Percentiles rank a stretch among this genome's conserved stretches.
phyloP scores from a whole-genome alignment of 768 basidiomycete species.

The Phaeotremella fagi region DNA sequence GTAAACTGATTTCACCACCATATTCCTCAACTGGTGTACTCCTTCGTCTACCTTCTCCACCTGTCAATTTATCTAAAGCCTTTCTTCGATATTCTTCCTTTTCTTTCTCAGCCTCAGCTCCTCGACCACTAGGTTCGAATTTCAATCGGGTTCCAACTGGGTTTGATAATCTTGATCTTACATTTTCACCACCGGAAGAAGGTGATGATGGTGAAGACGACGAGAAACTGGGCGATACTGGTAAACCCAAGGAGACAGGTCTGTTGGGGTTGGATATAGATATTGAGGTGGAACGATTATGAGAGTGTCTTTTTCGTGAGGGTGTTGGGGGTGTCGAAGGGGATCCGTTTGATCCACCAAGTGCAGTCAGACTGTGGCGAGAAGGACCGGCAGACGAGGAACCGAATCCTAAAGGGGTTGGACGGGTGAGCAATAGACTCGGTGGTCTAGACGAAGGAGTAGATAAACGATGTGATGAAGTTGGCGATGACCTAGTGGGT shows the following conservation, averaged over 20 bases:
- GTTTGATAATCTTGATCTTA: slow-evolving; percentile 5
- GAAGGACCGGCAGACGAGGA: slow-evolving; percentile 6
- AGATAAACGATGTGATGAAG: slow-evolving; percentile 7
- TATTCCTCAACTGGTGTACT: background rate
- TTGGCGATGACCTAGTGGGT: slow-evolving; percentile 16
- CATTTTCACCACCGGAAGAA: slow-evolving; percentile 1
- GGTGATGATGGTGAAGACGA: slow-evolving; percentile 32
- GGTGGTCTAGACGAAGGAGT: slow-evolving; percentile 35
- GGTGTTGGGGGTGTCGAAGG: slow-evolving; percentile 33
- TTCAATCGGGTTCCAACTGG: slow-evolving; percentile 25
- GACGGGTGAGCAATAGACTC: slow-evolving; percentile 29
- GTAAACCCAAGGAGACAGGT: slow-evolving; percentile 35
- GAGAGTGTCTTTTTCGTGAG: slow-evolving; percentile 32
- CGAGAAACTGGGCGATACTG: slow-evolving; percentile 26
- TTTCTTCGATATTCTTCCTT: slow-evolving; percentile 34
- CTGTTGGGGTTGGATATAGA: slow-evolving; percentile 35
- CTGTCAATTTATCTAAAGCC: slow-evolving; percentile 37
- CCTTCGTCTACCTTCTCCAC: slow-evolving; percentile 7
- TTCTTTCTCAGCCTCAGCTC: slow-evolving; percentile 40
- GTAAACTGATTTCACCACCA: slow-evolving; percentile 28
- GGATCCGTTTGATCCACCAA: background rate
- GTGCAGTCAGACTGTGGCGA: slow-evolving; percentile 4
- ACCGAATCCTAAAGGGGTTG: slow-evolving; percentile 24
- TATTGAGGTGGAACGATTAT: slow-evolving; percentile 41
- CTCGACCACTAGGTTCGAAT: slow-evolving; percentile 37